phyloP scores from a whole-genome alignment of 1,284 basidiomycete genomes.

The Apiotrichum laibachii region DNA sequence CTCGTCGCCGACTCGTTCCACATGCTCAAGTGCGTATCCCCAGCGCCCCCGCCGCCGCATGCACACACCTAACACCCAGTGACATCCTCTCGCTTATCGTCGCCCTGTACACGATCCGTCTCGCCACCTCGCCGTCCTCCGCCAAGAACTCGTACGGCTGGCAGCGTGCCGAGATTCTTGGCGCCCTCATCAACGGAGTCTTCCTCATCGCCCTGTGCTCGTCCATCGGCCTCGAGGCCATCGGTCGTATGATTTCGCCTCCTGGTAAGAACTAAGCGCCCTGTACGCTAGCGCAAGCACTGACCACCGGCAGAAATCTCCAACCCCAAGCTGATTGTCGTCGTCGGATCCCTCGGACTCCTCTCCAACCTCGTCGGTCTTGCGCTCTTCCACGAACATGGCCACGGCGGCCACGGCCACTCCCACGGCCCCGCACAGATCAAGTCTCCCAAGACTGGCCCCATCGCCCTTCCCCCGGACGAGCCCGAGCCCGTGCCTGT shows the following conservation, averaged over 20 bases:
- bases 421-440: slow-evolving; percentile 19
- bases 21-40: slow-evolving; percentile 83
- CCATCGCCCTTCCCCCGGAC: slow-evolving; percentile 28
- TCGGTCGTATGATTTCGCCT: slow-evolving; percentile 81
- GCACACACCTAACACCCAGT: slow-evolving; percentile 52
- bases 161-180: slow-evolving; percentile 98
- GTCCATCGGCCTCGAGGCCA: slow-evolving; percentile 88
- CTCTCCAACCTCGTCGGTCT: slow-evolving; percentile 90
- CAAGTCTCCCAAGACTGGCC: background rate
- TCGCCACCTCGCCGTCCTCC: slow-evolving; percentile 52
- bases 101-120: slow-evolving; percentile 94
- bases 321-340: slow-evolving; percentile 79
- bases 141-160: slow-evolving; percentile 57
- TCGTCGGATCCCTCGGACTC: slow-evolving; percentile 86
- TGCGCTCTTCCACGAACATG: slow-evolving; percentile 89
- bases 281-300: too few species aligned
- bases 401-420: slow-evolving; percentile 38
- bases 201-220: slow-evolving; percentile 95
- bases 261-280: slow-evolving; percentile 59
- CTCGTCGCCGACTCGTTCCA: slow-evolving; percentile 97
- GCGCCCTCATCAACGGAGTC: slow-evolving; percentile 92
- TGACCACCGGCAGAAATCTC: slow-evolving; percentile 67
- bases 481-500: slow-evolving; percentile 18
- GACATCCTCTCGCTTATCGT: slow-evolving; percentile 94
- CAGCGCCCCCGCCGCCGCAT: slow-evolving; percentile 54